These are phyloP conservation scores for Vaccinium macrocarpon DNA, from an alignment of 148 eudicot species.

Conservation along the genomic window DNA sequence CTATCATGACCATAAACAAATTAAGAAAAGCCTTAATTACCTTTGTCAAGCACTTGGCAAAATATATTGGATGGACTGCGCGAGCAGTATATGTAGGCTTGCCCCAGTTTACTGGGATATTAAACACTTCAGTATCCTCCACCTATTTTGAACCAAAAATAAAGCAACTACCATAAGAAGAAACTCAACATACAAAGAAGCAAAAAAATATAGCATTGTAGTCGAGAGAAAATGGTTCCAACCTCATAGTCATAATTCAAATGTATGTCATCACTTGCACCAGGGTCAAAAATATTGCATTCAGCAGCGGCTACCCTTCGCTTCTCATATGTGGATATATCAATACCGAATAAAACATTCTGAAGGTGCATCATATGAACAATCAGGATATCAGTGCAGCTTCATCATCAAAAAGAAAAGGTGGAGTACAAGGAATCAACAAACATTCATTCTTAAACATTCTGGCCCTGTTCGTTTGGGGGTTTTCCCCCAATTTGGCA, in stretches of 20 bases:
- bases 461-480: no score
- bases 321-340: constrained; percentile 30
- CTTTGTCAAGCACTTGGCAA: constrained; percentile 54
- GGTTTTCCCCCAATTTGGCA: no score
- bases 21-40: constrained; percentile 22
- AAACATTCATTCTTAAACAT: background rate
- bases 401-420: background rate
- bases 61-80: constrained; percentile 44
- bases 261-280: constrained; percentile 19
- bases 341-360: constrained; percentile 51
- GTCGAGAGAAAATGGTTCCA: constrained; percentile 5
- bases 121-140: constrained; percentile 30
- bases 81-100: constrained; percentile 27
- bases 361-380: constrained; percentile 18
- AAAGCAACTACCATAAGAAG: background rate
- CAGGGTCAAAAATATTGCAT: constrained; percentile 23
- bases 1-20: background rate
- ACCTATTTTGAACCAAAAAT: constrained; percentile 23
- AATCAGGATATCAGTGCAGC: background rate
- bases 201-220: background rate
- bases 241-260: constrained; percentile 37
- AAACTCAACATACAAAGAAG: background rate
- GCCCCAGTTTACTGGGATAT: constrained; percentile 32
- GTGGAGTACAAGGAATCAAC: background rate
- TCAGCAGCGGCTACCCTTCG: constrained; percentile 31